Evolutionary conservation across 768 basidiomycete genomes (phyloP), one percentile per base, ranked within the genome.

Genomic region (Leccinum rimulosum): DNA sequence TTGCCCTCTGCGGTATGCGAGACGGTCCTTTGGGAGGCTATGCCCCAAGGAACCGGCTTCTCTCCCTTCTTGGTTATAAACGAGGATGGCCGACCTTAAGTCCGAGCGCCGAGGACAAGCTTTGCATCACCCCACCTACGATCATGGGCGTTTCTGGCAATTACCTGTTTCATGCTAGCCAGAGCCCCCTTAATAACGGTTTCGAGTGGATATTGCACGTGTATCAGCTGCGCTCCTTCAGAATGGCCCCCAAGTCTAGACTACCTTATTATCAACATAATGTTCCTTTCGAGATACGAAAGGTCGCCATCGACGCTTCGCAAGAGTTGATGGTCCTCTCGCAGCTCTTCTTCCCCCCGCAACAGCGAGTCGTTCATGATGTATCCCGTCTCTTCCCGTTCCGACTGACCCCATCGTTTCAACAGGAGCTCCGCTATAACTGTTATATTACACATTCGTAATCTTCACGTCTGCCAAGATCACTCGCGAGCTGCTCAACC

Each of bases 401-500:
- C 12, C 28, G 52, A 60, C 31, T 19, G 33, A 55, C 27, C 12
- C 33, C 43, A 33, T 56, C 50, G 30, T 43, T 54, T 28, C 38
- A 33, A n/a, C 62, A 73, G 72, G 49, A 68, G 66, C 54, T 64
- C 64, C 3, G 65, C 70, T 15, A 70, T 70, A 54, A 58, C 55
- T 15, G 62, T 66, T 61, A 57, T 62, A 17, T 48, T 87, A 62
- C 82, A 82, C 61, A 76, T 87, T 58, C 80, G 83, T 59, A 76
- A 84, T 66, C 69, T 86, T 53, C 81, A 80, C 75, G 75, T 75
- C n/a, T 83, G 82, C 58, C 80, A 77, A 56, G 82, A 82, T 64
- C 84, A 87, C 64, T 74, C 79, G 31, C 73, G 70, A 52, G 79
- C 82, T 30, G 47, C 62, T 40, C 68, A 73, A 36, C 62, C 70